Base-by-base conservation (phyloP, 345 rosid species). In the Litchi chinensis region DNA sequence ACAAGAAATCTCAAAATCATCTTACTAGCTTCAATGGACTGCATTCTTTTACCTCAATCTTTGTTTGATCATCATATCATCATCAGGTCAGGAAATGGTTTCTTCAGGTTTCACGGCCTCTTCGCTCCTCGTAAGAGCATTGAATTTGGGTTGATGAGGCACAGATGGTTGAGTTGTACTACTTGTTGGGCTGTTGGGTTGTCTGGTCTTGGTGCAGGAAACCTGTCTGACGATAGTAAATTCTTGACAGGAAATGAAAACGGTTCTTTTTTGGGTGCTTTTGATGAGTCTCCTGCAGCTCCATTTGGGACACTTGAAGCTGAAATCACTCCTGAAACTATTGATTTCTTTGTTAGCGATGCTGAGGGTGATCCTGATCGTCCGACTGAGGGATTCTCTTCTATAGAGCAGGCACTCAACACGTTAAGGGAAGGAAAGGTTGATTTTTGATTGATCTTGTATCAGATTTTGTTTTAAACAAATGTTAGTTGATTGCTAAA, bases 301-400 rank as follows among this genome's bases (percentile, higher is more conserved):
- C 86, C 90, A 26, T 90, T 88, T 41, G 79, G 84, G 37, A 90
- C 92, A 0, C 24, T 88, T 39, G 82, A 81, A 48, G 91, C 93
- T 52, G 88, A 93, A 79, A 85, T 89, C 56, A 90, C 95, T 0
- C 87, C 83, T 6, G 96, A 90, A 74, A 93, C 92, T 56, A 83
- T 71, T 66, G 97, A 90, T 84, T 93, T 93, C 85, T 95, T 95
- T 56, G 94, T 93, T 68, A 93, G 98, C 60, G 98, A 95, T 52
- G 93, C 97, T 19, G 95, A 91, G 76, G 98, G 97, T 62, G 96
- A 95, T 84, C 97, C 96, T 13, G 96, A 95, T 65, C 87, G 96
- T 86, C 97, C 98, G 13, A 85, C 97, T 10, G 85, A 85, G 63
- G 96, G 95, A 46, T 93, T 87, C 80, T 84, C 90, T 75, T 88